Conservation (phyloP, 2,329 filamentous ascomycete species). For the Dactylellina parvicollis region DNA sequence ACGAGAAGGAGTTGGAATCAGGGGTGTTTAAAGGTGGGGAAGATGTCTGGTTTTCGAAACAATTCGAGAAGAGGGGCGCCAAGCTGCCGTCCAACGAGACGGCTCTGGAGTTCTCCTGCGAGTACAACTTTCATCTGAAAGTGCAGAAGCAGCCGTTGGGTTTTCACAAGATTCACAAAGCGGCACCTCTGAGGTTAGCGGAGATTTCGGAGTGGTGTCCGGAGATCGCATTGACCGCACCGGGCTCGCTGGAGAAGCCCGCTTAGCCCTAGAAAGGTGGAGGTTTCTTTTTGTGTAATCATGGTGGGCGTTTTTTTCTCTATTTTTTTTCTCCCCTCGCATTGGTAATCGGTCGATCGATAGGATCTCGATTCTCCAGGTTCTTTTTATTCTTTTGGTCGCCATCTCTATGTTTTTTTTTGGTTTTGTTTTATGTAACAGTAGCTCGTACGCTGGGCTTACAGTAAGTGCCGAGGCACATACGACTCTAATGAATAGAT, state of each 20-base stretch:
- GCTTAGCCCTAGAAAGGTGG: not conserved
- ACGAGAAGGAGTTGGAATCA: slow-evolving; percentile 48
- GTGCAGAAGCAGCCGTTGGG: slow-evolving; percentile 58
- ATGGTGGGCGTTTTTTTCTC: too few species aligned
- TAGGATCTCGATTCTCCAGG: too few species aligned
- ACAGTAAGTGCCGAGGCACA: too few species aligned
- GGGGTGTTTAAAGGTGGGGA: slow-evolving; percentile 58
- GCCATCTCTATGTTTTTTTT: too few species aligned
- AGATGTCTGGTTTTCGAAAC: slow-evolving; percentile 60
- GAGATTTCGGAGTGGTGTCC: slow-evolving; percentile 59
- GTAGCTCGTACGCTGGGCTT: too few species aligned
- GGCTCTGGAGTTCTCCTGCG: slow-evolving; percentile 59
- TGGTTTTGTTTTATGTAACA: too few species aligned
- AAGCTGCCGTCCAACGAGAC: slow-evolving; percentile 58
- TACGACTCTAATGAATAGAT: too few species aligned
- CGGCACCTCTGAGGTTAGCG: slow-evolving; percentile 56
- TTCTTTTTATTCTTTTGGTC: too few species aligned
- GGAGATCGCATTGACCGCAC: slow-evolving; percentile 53
- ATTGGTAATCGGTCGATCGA: too few species aligned
- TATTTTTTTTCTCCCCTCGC: too few species aligned
- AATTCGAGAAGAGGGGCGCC: slow-evolving; percentile 57
- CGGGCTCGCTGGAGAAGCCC: slow-evolving; percentile 8
- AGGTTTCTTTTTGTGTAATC: not conserved
- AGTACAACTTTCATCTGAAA: slow-evolving; percentile 58
- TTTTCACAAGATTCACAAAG: slow-evolving; percentile 58